A percentile compares a stretch with the other conserved stretches of the same genome.
Evolutionary conservation across 1,284 basidiomycete genomes (phyloP).

Genomic region (Hemileia vastatrix): DNA sequence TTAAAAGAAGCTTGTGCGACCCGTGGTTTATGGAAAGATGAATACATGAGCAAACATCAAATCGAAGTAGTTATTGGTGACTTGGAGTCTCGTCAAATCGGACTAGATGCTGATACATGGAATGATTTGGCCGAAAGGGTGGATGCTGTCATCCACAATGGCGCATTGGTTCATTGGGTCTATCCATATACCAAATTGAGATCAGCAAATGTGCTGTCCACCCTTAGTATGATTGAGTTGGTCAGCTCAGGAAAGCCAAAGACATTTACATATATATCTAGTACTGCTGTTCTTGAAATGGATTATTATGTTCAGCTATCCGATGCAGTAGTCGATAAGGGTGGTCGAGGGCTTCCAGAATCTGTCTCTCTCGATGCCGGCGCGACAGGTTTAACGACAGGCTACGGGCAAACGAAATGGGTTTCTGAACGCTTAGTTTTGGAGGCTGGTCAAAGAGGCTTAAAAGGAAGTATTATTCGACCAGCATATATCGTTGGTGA

Average conservation of each 20-base stretch:
- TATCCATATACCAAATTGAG: constrained; percentile 94
- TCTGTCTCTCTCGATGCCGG: constrained; percentile 85
- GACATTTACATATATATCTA: constrained; percentile 80
- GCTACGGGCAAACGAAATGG: constrained; percentile 98
- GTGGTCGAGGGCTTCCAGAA: constrained; percentile 67
- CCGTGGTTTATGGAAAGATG: constrained; percentile 82
- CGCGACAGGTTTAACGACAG: constrained; percentile 64
- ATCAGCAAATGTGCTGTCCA: constrained; percentile 80
- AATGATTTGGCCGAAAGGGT: constrained; percentile 60
- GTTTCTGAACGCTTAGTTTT: constrained; percentile 90
- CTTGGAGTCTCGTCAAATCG: constrained; percentile 65
- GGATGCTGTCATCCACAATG: constrained; percentile 87
- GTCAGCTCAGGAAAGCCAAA: constrained; percentile 63
- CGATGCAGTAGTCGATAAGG: constrained; percentile 54
- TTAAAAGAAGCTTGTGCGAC: constrained; percentile 68
- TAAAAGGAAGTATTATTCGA: constrained; percentile 78
- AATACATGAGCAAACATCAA: constrained; percentile 63
- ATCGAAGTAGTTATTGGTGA: constrained; percentile 85
- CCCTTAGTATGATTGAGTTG: constrained; percentile 70
- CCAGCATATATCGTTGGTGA: constrained; percentile 96
- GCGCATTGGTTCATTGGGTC: constrained; percentile 97
- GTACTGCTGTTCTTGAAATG: constrained; percentile 84
- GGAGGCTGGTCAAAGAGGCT: constrained; percentile 75
- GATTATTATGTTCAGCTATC: constrained; percentile 81
- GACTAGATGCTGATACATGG: constrained; percentile 62